Conservation (phyloP, 257 asterid species). For the Paraleonurus japonicus region DNA sequence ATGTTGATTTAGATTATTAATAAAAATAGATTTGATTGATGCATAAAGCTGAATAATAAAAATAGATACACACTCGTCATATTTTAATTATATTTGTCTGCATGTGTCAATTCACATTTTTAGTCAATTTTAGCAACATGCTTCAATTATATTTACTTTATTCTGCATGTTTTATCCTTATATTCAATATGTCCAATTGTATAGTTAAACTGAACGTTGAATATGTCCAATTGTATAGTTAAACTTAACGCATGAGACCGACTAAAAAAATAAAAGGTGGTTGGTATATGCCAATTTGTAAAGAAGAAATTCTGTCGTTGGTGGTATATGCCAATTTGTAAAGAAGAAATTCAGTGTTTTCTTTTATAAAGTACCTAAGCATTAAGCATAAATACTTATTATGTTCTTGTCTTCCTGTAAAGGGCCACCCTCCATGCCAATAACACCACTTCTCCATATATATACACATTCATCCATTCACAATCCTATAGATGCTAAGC, state of each 20-base stretch:
- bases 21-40: neutral
- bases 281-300: constrained; percentile 25
- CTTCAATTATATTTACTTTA: no score
- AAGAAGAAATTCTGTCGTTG: constrained; percentile 18
- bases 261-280: neutral
- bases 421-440: neutral
- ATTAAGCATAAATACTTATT: constrained; percentile 6
- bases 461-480: neutral
- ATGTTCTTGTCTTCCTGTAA: constrained; percentile 1
- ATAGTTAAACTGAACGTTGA: no score
- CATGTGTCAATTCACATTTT: no score
- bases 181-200: no score
- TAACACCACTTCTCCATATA: neutral
- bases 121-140: no score
- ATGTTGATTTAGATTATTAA: neutral
- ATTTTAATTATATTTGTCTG: no score
- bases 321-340: constrained; percentile 25
- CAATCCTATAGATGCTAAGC: neutral
- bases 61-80: no score
- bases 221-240: no score
- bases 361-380: constrained; percentile 20
- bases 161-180: no score
- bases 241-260: no score
- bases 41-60: no score
- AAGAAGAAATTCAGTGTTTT: constrained; percentile 13